phyloP scores from a whole-genome alignment of 2,329 filamentous ascomycete genomes.

The Helicocarpus griseus region DNA sequence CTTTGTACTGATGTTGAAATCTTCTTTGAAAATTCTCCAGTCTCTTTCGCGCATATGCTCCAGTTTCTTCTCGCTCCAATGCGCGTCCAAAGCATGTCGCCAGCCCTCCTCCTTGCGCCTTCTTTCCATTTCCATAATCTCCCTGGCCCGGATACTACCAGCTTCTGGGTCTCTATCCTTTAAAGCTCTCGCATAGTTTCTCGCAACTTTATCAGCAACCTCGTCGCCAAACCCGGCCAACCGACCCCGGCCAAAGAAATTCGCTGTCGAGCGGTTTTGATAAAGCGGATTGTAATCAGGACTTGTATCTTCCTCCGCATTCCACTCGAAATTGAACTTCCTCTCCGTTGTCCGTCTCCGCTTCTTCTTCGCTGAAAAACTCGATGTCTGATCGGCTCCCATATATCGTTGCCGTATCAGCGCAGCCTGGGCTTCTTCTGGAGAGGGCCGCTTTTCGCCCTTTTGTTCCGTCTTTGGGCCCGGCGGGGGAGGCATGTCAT shows the following conservation, averaged over 20 bases:
- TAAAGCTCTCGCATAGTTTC: conserved; percentile 57
- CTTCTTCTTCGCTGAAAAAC: conserved; percentile 93
- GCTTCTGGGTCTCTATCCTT: conserved; percentile 66
- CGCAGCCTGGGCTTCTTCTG: conserved; percentile 59
- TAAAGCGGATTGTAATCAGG: conserved; percentile 75
- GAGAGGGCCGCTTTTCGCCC: conserved; percentile 33
- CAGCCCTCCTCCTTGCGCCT: conserved; percentile 62
- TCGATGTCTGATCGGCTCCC: conserved; percentile 74
- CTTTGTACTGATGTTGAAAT: conserved; percentile 93
- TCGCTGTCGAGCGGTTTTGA: conserved; percentile 54
- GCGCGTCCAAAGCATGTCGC: conserved; percentile 71
- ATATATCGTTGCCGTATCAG: conserved; percentile 77
- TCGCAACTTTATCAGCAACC: conserved; percentile 40
- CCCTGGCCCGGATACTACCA: conserved; percentile 64
- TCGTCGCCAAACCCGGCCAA: conserved; percentile 58
- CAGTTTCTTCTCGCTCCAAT: conserved; percentile 90
- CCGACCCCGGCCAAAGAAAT: conserved; percentile 59
- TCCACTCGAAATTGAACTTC: conserved; percentile 99
- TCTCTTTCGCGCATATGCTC: conserved; percentile 94
- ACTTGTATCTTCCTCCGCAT: conserved; percentile 85
- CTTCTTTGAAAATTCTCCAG: conserved; percentile 99
- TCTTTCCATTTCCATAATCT: conserved; percentile 77
- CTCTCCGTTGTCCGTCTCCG: conserved; percentile 82
- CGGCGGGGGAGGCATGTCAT: conserved; percentile 45
- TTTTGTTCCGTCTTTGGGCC: conserved; percentile 26